Evolutionary conservation across 2,329 filamentous ascomycete genomes (phyloP).

Genomic region (Lachnellula occidentalis): DNA sequence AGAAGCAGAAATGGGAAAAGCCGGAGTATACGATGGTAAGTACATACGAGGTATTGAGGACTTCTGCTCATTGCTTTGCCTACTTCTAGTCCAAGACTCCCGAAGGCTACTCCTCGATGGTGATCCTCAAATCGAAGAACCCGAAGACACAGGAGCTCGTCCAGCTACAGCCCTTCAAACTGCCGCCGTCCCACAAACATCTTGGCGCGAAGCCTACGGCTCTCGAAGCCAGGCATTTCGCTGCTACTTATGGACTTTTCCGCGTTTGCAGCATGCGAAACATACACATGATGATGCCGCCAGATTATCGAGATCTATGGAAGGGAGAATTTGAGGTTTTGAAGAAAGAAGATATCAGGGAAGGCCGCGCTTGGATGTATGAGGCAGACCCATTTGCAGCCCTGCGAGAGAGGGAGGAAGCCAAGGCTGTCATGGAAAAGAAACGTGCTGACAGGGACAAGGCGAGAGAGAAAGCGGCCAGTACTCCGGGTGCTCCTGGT

Average conservation of each 20-base stretch:
- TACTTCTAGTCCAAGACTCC: slow-evolving; percentile 53
- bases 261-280: slow-evolving; percentile 94
- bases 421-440: slow-evolving; percentile 70
- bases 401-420: slow-evolving; percentile 71
- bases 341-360: slow-evolving; percentile 74
- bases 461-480: slow-evolving; percentile 61
- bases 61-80: background rate
- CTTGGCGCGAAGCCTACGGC: slow-evolving; percentile 71
- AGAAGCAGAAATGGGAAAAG: slow-evolving; percentile 92
- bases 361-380: slow-evolving; percentile 84
- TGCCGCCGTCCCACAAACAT: slow-evolving; percentile 71
- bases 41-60: background rate
- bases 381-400: slow-evolving; percentile 90
- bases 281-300: slow-evolving; percentile 88
- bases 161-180: slow-evolving; percentile 73
- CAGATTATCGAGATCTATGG: slow-evolving; percentile 85
- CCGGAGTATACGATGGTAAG: slow-evolving; percentile 81
- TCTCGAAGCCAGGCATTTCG: slow-evolving; percentile 88
- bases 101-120: slow-evolving; percentile 72
- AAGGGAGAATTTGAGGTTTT: slow-evolving; percentile 78
- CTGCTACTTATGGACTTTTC: slow-evolving; percentile 86
- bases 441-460: slow-evolving; percentile 67
- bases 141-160: slow-evolving; percentile 75
- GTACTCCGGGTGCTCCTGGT: slow-evolving; percentile 53
- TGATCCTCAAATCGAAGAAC: slow-evolving; percentile 71